These are phyloP conservation scores for Eremomyces bilateralis DNA, from an alignment of 495 filamentous ascomycete species.

Conservation along the genomic window DNA sequence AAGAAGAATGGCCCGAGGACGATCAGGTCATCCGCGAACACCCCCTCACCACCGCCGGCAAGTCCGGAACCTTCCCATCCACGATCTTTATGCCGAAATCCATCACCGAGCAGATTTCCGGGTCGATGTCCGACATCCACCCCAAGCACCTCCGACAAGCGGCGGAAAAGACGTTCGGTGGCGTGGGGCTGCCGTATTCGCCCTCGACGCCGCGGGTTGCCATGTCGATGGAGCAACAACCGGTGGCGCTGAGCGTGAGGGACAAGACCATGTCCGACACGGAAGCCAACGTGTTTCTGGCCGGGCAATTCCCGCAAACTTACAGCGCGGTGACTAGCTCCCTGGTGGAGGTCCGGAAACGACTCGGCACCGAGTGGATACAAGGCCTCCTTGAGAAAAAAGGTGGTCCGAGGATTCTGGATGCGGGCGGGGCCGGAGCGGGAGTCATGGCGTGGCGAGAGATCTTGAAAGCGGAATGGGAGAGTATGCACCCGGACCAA, in stretches of 20 bases:
- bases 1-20: conserved; percentile 10
- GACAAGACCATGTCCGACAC: conserved; percentile 60
- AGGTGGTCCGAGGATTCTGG: conserved; percentile 58
- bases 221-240: conserved; percentile 36
- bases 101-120: conserved; percentile 43
- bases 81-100: conserved; percentile 49
- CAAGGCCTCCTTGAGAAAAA: conserved; percentile 39
- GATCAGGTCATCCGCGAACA: conserved; percentile 32
- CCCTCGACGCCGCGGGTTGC: conserved; percentile 29
- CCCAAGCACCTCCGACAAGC: conserved; percentile 50
- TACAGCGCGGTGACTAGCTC: conserved; percentile 55
- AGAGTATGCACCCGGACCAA: conserved; percentile 28
- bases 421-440: conserved; percentile 70
- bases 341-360: conserved; percentile 65
- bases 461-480: conserved; percentile 59
- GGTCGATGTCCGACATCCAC: conserved; percentile 40
- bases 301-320: conserved; percentile 56
- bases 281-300: conserved; percentile 67
- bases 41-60: conserved; percentile 30
- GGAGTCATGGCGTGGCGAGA: conserved; percentile 71
- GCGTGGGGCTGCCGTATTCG: conserved; percentile 48
- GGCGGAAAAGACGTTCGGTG: conserved; percentile 52
- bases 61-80: conserved; percentile 41
- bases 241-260: conserved; percentile 45
- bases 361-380: conserved; percentile 65